Evolutionary conservation across 106 monocot genomes (phyloP).

Genomic region (Dendrobium catenatum): DNA sequence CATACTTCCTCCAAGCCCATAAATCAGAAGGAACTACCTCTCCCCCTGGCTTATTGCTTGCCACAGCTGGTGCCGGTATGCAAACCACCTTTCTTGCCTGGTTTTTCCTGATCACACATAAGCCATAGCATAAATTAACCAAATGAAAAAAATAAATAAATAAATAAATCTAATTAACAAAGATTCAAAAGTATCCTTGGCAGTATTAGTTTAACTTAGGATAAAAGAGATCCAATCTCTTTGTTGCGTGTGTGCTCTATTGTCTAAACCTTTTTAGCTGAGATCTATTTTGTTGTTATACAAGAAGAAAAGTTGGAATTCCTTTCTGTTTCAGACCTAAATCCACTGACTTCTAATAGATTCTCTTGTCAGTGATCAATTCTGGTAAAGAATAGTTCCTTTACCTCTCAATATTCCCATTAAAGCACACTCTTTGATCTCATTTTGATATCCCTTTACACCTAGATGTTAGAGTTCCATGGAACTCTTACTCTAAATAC

Average conservation of each 20-base stretch:
- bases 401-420: not conserved
- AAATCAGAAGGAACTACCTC: conserved; percentile 92
- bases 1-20: conserved; percentile 15
- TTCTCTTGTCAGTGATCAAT: too few species aligned
- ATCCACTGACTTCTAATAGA: not conserved
- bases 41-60: conserved; percentile 43
- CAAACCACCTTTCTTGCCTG: conserved; percentile 93
- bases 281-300: not conserved
- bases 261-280: not conserved
- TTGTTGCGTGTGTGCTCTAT: not conserved
- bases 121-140: not conserved
- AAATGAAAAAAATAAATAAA: not conserved
- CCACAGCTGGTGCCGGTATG: conserved; percentile 69
- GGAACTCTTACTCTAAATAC: not conserved
- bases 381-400: not conserved
- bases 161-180: not conserved
- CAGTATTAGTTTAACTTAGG: not conserved
- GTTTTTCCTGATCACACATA: conserved; percentile 46
- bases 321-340: not conserved
- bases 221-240: not conserved
- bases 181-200: not conserved
- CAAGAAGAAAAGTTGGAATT: not conserved
- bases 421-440: not conserved
- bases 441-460: not conserved
- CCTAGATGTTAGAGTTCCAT: not conserved